A percentile compares a stretch with the other conserved stretches of the same genome.
Conservation (phyloP, 1,284 basidiomycete species). For the Moniliophthora roreri region DNA sequence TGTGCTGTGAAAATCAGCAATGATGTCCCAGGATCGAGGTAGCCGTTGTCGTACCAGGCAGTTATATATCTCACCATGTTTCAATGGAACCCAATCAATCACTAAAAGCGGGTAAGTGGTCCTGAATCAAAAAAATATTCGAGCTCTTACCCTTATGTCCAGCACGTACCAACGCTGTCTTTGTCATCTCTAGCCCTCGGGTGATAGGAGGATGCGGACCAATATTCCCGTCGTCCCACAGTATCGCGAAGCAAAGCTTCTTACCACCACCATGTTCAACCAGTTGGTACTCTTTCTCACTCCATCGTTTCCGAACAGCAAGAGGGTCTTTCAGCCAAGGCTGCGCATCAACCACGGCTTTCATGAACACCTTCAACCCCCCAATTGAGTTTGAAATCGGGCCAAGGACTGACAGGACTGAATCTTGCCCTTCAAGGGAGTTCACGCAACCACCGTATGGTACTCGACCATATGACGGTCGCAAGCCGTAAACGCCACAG, state of each 20-base stretch:
- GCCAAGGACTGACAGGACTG: conserved; percentile 72
- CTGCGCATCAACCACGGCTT: conserved; percentile 55
- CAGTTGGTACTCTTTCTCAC: conserved; percentile 56
- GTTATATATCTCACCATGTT: conserved; percentile 35
- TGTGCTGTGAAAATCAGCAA: conserved; percentile 27
- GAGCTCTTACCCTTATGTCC: conserved; percentile 59
- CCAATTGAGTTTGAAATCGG: conserved; percentile 65
- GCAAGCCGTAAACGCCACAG: conserved; percentile 68
- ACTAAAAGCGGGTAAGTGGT: conserved; percentile 20
- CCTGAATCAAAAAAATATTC: conserved; percentile 3
- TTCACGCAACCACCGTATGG: conserved; percentile 68
- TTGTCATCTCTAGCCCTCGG: conserved; percentile 60
- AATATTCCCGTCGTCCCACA: conserved; percentile 59
- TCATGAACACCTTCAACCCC: conserved; percentile 66
- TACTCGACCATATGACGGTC: conserved; percentile 71
- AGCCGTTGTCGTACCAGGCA: conserved; percentile 33
- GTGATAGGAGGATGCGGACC: conserved; percentile 72
- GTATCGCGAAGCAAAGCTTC: conserved; percentile 51
- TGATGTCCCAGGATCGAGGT: background rate
- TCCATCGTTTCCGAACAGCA: conserved; percentile 64
- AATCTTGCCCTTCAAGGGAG: conserved; percentile 69
- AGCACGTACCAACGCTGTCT: conserved; percentile 56
- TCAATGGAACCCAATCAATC: conserved; percentile 42
- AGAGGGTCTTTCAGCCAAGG: conserved; percentile 73
- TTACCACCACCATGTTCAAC: conserved; percentile 44